Percentiles rank a stretch among this genome's conserved stretches.
These are phyloP conservation scores for Xerocomellus amylosporus DNA, from an alignment of 768 basidiomycete genomes.

Conservation along the genomic window DNA sequence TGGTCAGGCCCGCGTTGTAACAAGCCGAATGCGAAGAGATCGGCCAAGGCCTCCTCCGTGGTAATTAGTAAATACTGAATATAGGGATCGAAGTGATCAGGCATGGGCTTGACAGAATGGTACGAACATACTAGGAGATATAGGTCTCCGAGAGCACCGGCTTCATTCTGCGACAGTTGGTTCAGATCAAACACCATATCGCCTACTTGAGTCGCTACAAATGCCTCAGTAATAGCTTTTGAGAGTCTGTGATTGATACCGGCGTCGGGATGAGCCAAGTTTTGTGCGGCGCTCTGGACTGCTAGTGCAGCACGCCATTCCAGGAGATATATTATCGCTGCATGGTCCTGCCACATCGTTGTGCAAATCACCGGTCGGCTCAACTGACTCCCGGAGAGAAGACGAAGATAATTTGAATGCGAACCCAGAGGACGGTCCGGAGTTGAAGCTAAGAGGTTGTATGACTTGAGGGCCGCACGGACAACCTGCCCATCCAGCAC, in stretches of 20 bases:
- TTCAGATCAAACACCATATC: conserved; percentile 41
- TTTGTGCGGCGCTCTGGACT: conserved; percentile 40
- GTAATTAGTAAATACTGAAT: conserved; percentile 58
- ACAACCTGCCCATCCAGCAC: conserved; percentile 75
- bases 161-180: conserved; percentile 16
- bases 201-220: conserved; percentile 55
- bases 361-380: conserved; percentile 19
- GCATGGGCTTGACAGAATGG: too few species aligned
- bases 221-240: conserved; percentile 66
- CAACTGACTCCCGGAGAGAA: conserved; percentile 34
- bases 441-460: conserved; percentile 40
- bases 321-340: conserved; percentile 45
- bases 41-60: conserved; percentile 52
- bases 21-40: conserved; percentile 57
- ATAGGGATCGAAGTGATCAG: neutral
- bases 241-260: conserved; percentile 56
- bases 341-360: conserved; percentile 38
- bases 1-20: conserved; percentile 24
- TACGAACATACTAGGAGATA: conserved; percentile 28
- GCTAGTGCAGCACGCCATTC: conserved; percentile 65
- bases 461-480: conserved; percentile 65
- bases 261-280: conserved; percentile 46
- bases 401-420: conserved; percentile 48
- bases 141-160: conserved; percentile 18
- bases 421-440: conserved; percentile 8